A percentile compares a stretch with the other conserved stretches of the same genome.
phyloP scores from a whole-genome alignment of 192 early-diverging fungal species.

The Mortierella antarctica region DNA sequence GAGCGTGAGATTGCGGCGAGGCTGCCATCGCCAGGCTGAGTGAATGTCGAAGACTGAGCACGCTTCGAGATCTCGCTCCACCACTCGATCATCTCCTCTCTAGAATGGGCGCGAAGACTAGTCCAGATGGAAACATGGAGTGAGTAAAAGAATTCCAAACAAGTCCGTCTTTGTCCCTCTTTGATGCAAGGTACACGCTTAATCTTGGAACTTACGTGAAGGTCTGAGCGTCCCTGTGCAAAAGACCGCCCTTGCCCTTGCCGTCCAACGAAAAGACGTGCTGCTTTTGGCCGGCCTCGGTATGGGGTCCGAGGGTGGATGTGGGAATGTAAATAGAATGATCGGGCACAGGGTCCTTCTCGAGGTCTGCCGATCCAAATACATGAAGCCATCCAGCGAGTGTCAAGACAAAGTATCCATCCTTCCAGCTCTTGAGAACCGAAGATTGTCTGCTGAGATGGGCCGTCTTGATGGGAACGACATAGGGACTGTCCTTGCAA shows the following conservation, averaged over 20 bases:
- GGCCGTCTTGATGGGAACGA: slow-evolving; percentile 55
- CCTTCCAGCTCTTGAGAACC: slow-evolving; percentile 56
- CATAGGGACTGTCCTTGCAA: slow-evolving; percentile 55
- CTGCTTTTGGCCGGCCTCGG: slow-evolving; percentile 46
- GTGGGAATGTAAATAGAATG: slow-evolving; percentile 56
- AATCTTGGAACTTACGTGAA: slow-evolving; percentile 23
- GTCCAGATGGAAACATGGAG: background rate
- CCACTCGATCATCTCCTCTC: slow-evolving; percentile 49
- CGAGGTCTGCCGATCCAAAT: slow-evolving; percentile 37
- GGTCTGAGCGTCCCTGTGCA: slow-evolving; percentile 41
- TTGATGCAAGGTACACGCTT: too few relatives aligned
- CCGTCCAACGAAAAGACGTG: slow-evolving; percentile 43
- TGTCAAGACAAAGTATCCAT: slow-evolving; percentile 58
- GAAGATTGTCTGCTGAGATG: slow-evolving; percentile 52
- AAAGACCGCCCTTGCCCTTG: slow-evolving; percentile 44
- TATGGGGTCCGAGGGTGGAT: slow-evolving; percentile 34
- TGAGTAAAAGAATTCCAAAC: background rate
- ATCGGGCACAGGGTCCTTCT: slow-evolving; percentile 53
- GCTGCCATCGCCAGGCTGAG: slow-evolving; percentile 25
- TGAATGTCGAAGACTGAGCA: slow-evolving; percentile 30
- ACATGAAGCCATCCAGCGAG: slow-evolving; percentile 59
- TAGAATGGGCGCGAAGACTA: slow-evolving; percentile 34
- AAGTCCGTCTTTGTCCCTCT: too few relatives aligned
- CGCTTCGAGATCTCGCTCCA: slow-evolving; percentile 44
- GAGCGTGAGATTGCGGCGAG: slow-evolving; percentile 29